Percentiles rank a stretch among this genome's conserved stretches.
phyloP scores from a whole-genome alignment of 2,329 filamentous ascomycete species.

The Aspergillus jensenii region DNA sequence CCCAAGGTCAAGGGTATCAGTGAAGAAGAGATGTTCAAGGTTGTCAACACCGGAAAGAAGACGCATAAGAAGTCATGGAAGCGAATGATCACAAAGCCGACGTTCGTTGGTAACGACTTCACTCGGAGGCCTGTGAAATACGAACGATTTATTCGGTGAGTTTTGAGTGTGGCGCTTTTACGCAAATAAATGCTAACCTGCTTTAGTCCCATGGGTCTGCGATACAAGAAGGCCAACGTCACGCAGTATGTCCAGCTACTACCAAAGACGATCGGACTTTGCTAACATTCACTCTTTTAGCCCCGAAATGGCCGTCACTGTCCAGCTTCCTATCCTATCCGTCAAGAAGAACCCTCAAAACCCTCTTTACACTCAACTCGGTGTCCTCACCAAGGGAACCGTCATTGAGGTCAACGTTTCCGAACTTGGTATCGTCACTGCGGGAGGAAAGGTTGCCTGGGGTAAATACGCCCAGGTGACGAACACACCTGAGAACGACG shows the following conservation, averaged over 20 bases:
- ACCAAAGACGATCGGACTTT: conserved; percentile 1
- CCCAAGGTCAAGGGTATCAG: conserved; percentile 92
- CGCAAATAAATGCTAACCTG: neutral
- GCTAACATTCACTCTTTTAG: conserved; percentile 17
- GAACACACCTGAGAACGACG: conserved; percentile 57
- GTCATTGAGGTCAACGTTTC: conserved; percentile 90
- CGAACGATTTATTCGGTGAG: conserved; percentile 63
- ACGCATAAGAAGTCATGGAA: conserved; percentile 76
- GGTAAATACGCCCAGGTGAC: conserved; percentile 75
- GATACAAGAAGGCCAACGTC: conserved; percentile 76
- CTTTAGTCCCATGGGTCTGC: conserved; percentile 65
- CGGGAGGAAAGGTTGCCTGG: conserved; percentile 91
- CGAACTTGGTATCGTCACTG: conserved; percentile 86
- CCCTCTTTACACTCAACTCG: conserved; percentile 87
- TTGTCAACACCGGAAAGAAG: conserved; percentile 95
- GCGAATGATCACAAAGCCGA: conserved; percentile 71
- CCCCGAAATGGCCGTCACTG: conserved; percentile 79
- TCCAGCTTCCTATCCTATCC: conserved; percentile 76
- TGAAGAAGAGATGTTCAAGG: conserved; percentile 98
- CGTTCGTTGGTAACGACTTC: conserved; percentile 89
- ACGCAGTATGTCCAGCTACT: conserved; percentile 41
- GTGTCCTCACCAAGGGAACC: conserved; percentile 82
- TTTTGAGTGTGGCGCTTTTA: neutral
- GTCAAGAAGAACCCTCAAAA: conserved; percentile 87
- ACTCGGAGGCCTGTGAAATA: conserved; percentile 82